Conservation (phyloP, 2,329 filamentous ascomycete species). For the Trichoderma polysporum region DNA sequence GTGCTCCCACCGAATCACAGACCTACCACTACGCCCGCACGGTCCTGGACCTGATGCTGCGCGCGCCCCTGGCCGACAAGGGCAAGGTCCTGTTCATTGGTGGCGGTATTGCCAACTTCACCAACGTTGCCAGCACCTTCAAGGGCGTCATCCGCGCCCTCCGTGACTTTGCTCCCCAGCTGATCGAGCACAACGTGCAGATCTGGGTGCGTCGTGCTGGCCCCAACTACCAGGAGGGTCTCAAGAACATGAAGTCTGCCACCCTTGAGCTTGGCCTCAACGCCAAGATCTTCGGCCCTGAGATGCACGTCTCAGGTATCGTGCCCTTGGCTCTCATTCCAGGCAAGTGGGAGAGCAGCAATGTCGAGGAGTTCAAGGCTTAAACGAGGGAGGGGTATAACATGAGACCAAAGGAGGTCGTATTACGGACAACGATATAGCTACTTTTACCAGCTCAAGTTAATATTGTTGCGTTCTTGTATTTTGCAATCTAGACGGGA, state of each 20-base stretch:
- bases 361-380: conserved; percentile 59
- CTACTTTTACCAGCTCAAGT: conserved; percentile 15
- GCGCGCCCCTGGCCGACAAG: conserved; percentile 77
- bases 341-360: conserved; percentile 62
- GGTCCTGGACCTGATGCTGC: conserved; percentile 95
- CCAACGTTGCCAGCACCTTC: conserved; percentile 98
- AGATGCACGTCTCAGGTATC: conserved; percentile 98
- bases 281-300: conserved; percentile 63
- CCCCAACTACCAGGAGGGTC: conserved; percentile 99
- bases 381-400: conserved; percentile 37
- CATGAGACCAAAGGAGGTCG: conserved; percentile 22
- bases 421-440: conserved; percentile 19
- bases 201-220: conserved; percentile 89
- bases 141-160: conserved; percentile 98
- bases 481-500: conserved; percentile 38
- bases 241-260: conserved; percentile 99
- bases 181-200: conserved; percentile 95
- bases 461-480: conserved; percentile 31
- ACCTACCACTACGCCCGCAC: conserved; percentile 99
- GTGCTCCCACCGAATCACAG: conserved; percentile 96
- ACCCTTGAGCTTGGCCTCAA: conserved; percentile 86
- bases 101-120: conserved; percentile 99
- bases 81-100: conserved; percentile 99
- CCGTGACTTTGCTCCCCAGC: conserved; percentile 78
- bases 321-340: conserved; percentile 83